These are phyloP conservation scores for Diddensiella santjacobensis DNA, from an alignment of 805 yeast genomes.

Conservation along the genomic window DNA sequence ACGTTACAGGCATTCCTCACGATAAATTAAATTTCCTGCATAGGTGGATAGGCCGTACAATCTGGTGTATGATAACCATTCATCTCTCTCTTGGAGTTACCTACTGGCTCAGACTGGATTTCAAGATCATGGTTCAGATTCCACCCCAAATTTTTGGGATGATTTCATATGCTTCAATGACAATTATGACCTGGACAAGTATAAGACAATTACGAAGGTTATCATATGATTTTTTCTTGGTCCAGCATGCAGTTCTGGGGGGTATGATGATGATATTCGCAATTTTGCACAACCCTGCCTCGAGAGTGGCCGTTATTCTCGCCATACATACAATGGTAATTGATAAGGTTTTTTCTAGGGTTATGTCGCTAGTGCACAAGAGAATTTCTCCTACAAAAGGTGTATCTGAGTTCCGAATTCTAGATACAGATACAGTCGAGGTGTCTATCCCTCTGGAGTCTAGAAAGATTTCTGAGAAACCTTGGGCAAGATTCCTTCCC, in stretches of 20 bases:
- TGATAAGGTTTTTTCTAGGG: constrained; percentile 38
- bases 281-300: constrained; percentile 40
- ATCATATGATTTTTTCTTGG: constrained; percentile 43
- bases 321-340: constrained; percentile 43
- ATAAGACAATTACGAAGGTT: constrained; percentile 36
- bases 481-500: constrained; percentile 34
- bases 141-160: constrained; percentile 52
- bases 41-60: constrained; percentile 43
- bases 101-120: constrained; percentile 43
- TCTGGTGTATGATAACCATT: constrained; percentile 36
- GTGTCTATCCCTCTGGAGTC: constrained; percentile 36
- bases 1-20: constrained; percentile 41
- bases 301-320: constrained; percentile 36
- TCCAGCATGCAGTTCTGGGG: constrained; percentile 41
- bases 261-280: constrained; percentile 43
- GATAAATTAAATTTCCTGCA: constrained; percentile 42
- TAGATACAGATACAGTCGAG: constrained; percentile 41
- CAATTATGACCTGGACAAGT: constrained; percentile 38
- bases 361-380: constrained; percentile 35
- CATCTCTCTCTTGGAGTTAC: constrained; percentile 36
- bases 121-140: constrained; percentile 39
- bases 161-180: constrained; percentile 41
- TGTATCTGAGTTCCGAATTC: constrained; percentile 36
- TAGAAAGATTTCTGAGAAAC: constrained; percentile 23
- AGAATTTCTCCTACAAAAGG: constrained; percentile 39